These are phyloP conservation scores for Scheffersomyces coipomensis DNA, from an alignment of 805 yeast genomes.

Conservation along the genomic window DNA sequence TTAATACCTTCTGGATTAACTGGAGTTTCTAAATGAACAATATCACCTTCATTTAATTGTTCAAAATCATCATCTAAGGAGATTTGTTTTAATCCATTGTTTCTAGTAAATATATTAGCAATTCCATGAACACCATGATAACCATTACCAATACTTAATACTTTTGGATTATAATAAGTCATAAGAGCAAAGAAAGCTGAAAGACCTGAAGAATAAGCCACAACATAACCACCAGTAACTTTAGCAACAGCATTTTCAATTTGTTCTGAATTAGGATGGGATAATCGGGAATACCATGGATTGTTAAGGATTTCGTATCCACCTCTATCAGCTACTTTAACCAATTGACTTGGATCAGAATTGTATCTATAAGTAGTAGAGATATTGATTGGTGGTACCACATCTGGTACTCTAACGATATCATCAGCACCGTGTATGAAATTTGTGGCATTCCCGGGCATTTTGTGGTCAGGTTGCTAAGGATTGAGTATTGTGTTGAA, in stretches of 20 bases:
- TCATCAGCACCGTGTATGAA: conserved; percentile 74
- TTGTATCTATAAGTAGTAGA: conserved; percentile 76
- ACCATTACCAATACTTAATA: conserved; percentile 71
- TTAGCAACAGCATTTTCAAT: conserved; percentile 64
- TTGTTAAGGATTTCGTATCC: conserved; percentile 8
- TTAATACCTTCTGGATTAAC: conserved; percentile 79
- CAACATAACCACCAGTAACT: conserved; percentile 62
- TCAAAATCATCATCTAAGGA: conserved; percentile 41
- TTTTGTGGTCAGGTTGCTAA: no score
- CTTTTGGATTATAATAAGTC: conserved; percentile 69
- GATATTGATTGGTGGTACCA: conserved; percentile 78
- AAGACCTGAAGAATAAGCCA: conserved; percentile 75
- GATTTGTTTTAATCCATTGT: conserved; percentile 53
- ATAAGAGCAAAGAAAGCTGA: conserved; percentile 78
- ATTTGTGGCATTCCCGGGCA: conserved; percentile 52
- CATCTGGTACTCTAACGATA: conserved; percentile 56
- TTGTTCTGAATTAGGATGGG: conserved; percentile 70
- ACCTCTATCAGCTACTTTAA: conserved; percentile 34
- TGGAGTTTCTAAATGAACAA: conserved; percentile 85
- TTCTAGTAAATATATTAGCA: conserved; percentile 58
- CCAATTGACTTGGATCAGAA: conserved; percentile 54
- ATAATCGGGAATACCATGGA: conserved; percentile 60
- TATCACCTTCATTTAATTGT: conserved; percentile 63
- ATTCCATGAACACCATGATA: conserved; percentile 86
- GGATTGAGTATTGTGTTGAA: no score